Evolutionary conservation across 2,329 filamentous ascomycete genomes (phyloP), one percentile per base, ranked within the genome.

Genomic region (Pseudomassariella vexata): DNA sequence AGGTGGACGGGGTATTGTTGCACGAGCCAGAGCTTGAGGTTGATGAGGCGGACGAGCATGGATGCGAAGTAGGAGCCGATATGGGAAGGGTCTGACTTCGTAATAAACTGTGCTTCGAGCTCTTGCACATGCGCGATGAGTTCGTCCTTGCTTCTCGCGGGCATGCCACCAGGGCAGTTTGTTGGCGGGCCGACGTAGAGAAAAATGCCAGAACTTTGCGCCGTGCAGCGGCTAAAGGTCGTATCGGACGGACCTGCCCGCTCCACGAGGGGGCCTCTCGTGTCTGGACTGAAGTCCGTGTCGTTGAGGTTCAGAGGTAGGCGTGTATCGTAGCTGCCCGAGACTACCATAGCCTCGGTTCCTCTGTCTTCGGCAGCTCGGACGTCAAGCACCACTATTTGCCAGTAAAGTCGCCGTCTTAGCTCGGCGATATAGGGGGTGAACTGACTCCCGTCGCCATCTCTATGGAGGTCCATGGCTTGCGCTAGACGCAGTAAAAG

Each of bases 321-420:
- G 3, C 52, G 53, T 1, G 69, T 71, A 41, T 70, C 64, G 40
- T 63, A 70, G 9, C 51, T 52, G n/a, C 58, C 50, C 5, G 49
- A 46, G 7, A 60, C 50, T 6, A 72, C 55, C n/a, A 63, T 55
- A 9, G 63, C 54, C 11, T 55, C 63, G 2, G 64, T 61, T 9
- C 74, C 74, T 4, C 70, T 64, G 30, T 76, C 63, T 43, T 77
- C 71, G 6, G 71, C 65, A 1, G 65, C 65, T 6, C 69, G 66
- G 18, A 68, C 59, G 40, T 82, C 78, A 2, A 80, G 60, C n/a
- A 76, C 63, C 19, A 77, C 51, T n/a, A 82, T 65, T 41, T 79
- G 73, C 58, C 73, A 74, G 70, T 76, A 82, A 0, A 81, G 48
- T 3, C 78, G 65, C 7, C 77, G 66, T 14, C 76, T 66, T 55